Base-by-base conservation (phyloP, 1,139 yeast species). In the Taphrina confusa region DNA sequence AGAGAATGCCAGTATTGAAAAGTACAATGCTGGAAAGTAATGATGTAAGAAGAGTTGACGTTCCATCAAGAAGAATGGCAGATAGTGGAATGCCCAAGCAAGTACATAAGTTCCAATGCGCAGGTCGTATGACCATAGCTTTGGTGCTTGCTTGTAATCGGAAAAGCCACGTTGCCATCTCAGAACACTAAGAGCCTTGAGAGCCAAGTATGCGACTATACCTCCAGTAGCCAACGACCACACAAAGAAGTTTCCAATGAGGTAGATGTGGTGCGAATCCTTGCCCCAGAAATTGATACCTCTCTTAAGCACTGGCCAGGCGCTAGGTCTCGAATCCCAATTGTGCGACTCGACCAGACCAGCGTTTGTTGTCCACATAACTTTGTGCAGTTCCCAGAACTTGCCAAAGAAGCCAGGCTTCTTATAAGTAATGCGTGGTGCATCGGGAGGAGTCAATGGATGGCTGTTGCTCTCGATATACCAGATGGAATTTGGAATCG, bases 251-350 rank as follows among this genome's bases (percentile, higher is more conserved):
- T 94, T 94, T 71, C 99, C 99, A 50, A 92, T 71, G 65, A 94
- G 79, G 72, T 92, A 94, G 46, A 92, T 82, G 72, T 87, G 95
- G 66, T 80, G 81, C 71, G 85, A 79, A 64, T 87, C 83, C 68
- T 80, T 78, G 66, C 80, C 84, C 97, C 97, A 92, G 77, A 92
- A 94, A 75, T 89, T 89, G 74, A 94, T 92, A 72, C 98, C 98
- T 74, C 97, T 85, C 64, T 79, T 74, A 70, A 94, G 78, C 40
- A 86, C 74, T 63, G 97, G 96, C 99, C 99, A 94, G 39, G 89
- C 80, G 62, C 77, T 77, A 60, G 99, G 98, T 61, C 82, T 76
- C 11, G 96, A 88, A 75, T 91, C 96, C 83, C 87, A 92, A 66
- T 80, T 77, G 72, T 94, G 98, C 66, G 90, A 82, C 39, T 84